Evolutionary conservation across 306 rosid genomes (phyloP), one percentile per base, ranked within the genome.

Genomic region (Aeschynomene evenia): DNA sequence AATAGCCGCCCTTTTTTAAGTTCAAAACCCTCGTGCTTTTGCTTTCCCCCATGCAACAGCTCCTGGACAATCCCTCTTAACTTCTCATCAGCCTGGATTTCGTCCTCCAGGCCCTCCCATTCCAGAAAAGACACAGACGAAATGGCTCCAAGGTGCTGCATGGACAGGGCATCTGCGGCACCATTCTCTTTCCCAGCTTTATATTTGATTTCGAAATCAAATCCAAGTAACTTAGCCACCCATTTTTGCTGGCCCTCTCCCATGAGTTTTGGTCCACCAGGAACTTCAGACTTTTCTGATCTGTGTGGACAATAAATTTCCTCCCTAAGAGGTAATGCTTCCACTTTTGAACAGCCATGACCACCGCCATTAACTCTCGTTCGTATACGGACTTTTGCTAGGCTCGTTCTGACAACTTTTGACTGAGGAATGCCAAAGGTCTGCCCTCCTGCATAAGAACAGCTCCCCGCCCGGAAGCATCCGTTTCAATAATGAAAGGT

Each of bases 361-460:
- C 54, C 0, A 50, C 2, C 3, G 56, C 28, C 56, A 19, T 50
- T 1, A 50, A n/a, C 14, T 50, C 56, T 0, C 11, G 11, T 20
- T 50, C 56, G 3, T 50, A 50, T 2, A 10, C 29, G 0, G 28
- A 50, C 0, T 19, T 50, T 0, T 10, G 6, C 8, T 0, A 0
- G 0, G 23, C 2, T 1, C 7, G 2, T 2, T 3, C 8, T 0
- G 2, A 21, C 0, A 52, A 1, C 2, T 14, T 26, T 1, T 22
- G 23, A 5, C 31, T 52, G 4, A 21, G 1, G 8, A 2, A 22
- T 2, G 58, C 58, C 0, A 52, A 0, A 0, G 31, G 29, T 4
- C 9, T 4, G 2, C 15, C 0, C 0, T 10, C 7, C 2, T 52
- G 15, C 31, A 52, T 21, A 0, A 52, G 6, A 3, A 22, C 1